phyloP scores from a whole-genome alignment of 2,329 filamentous ascomycete genomes.

The Aureobasidium melanogenum region DNA sequence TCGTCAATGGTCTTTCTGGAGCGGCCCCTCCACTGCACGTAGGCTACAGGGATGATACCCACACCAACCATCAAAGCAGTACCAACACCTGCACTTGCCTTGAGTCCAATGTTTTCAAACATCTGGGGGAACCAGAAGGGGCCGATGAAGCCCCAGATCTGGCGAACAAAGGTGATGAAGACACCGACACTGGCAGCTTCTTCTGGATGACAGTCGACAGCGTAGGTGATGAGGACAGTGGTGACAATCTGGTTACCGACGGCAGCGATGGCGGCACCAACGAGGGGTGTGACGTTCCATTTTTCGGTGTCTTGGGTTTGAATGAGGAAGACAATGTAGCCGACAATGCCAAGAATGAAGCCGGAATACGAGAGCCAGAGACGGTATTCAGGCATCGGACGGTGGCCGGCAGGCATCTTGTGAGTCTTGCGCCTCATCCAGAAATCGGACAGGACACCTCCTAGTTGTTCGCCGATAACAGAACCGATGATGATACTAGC shows the following conservation, averaged over 20 bases:
- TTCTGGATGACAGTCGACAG: conserved; percentile 48
- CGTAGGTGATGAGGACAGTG: conserved; percentile 51
- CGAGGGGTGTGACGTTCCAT: conserved; percentile 48
- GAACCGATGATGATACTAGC: conserved; percentile 47
- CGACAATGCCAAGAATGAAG: conserved; percentile 39
- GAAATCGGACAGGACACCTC: conserved; percentile 42
- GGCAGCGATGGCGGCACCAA: conserved; percentile 43
- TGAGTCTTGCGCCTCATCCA: conserved; percentile 39
- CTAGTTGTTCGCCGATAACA: conserved; percentile 48
- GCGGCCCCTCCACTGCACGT: conserved; percentile 23
- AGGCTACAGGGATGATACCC: conserved; percentile 25
- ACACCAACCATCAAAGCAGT: conserved; percentile 29
- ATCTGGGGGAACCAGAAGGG: conserved; percentile 30
- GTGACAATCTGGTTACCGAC: conserved; percentile 54
- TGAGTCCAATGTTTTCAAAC: conserved; percentile 26
- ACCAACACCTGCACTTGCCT: conserved; percentile 28
- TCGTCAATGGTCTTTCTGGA: not conserved
- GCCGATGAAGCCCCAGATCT: conserved; percentile 46
- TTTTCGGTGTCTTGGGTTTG: conserved; percentile 33
- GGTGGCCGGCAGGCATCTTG: conserved; percentile 21
- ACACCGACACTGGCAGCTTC: conserved; percentile 48
- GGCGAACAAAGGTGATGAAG: conserved; percentile 49
- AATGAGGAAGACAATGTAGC: conserved; percentile 45
- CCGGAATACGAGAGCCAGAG: conserved; percentile 50
- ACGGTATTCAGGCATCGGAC: conserved; percentile 40